Evolutionary conservation across 1,284 basidiomycete genomes (phyloP).

Genomic region (Caloboletus firmus): DNA sequence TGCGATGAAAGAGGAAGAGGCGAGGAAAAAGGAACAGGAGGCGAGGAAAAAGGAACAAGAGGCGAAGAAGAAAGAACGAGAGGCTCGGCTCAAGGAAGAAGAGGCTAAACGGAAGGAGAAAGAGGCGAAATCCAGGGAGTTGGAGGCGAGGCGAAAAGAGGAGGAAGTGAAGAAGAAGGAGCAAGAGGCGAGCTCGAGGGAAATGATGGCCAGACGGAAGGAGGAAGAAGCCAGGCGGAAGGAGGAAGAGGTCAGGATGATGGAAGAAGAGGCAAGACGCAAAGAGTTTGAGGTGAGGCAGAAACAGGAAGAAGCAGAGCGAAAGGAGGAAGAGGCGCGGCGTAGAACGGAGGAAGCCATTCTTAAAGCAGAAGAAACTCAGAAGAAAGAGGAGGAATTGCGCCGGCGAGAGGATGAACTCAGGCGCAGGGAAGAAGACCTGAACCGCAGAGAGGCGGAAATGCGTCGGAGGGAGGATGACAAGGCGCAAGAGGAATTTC

Average conservation of each 20-base stretch:
- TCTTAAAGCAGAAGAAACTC: slow-evolving; percentile 24
- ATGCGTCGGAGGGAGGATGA: slow-evolving; percentile 29
- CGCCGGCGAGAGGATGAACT: slow-evolving; percentile 41
- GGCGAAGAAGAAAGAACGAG: slow-evolving; percentile 24
- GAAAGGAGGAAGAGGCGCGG: slow-evolving; percentile 29
- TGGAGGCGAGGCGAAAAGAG: slow-evolving; percentile 32
- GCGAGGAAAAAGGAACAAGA: slow-evolving; percentile 26
- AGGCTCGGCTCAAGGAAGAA: slow-evolving; percentile 21
- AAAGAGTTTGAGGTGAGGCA: slow-evolving; percentile 28
- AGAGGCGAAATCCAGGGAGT: slow-evolving; percentile 30
- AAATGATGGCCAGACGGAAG: slow-evolving; percentile 23
- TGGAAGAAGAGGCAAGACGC: slow-evolving; percentile 33
- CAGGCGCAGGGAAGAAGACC: slow-evolving; percentile 32
- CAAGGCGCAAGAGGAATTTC: slow-evolving; percentile 38
- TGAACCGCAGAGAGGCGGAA: slow-evolving; percentile 35
- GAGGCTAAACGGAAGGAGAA: slow-evolving; percentile 29
- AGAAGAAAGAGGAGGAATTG: slow-evolving; percentile 37
- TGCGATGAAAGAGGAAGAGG: slow-evolving; percentile 16
- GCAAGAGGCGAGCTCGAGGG: slow-evolving; percentile 23
- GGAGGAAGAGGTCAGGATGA: slow-evolving; percentile 32
- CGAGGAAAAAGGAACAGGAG: slow-evolving; percentile 20
- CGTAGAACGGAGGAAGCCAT: slow-evolving; percentile 34
- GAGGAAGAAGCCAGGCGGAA: slow-evolving; percentile 30
- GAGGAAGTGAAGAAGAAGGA: slow-evolving; percentile 33
- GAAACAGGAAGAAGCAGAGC: slow-evolving; percentile 37